Conservation (phyloP, 106 monocot species). For the Dactylorhiza incarnata region DNA sequence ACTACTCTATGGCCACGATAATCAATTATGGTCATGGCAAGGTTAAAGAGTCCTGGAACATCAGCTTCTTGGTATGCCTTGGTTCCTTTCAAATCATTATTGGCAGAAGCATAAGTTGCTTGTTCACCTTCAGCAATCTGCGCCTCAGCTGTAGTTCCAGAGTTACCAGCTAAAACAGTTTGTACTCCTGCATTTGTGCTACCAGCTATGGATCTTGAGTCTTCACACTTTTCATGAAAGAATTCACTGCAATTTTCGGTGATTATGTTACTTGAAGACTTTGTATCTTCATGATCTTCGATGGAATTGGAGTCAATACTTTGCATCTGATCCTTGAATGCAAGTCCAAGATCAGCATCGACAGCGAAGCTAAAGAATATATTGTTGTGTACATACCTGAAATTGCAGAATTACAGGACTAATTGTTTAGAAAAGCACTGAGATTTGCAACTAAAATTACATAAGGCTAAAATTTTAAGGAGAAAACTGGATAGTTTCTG, state of each 20-base stretch:
- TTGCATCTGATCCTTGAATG: constrained; percentile 40
- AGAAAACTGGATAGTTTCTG: too few species aligned
- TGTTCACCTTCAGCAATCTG: constrained; percentile 77
- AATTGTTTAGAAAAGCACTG: constrained; percentile 4
- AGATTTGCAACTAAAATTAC: background rate
- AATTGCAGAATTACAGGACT: constrained; percentile 9
- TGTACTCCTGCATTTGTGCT: constrained; percentile 10
- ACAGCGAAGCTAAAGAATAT: constrained; percentile 99
- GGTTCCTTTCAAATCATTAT: constrained; percentile 98
- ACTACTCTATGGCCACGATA: constrained; percentile 95
- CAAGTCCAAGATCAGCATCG: constrained; percentile 70
- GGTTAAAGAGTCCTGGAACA: constrained; percentile 95
- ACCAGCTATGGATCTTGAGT: background rate
- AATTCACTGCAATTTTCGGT: constrained; percentile 12
- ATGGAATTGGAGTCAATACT: constrained; percentile 12
- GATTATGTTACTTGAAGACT: constrained; percentile 9
- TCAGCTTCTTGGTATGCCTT: constrained; percentile 98
- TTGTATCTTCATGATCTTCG: constrained; percentile 11
- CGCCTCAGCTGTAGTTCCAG: constrained; percentile 32
- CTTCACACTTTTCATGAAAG: constrained; percentile 6
- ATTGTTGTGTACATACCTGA: constrained; percentile 99
- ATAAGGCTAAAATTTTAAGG: too few species aligned
- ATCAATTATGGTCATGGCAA: constrained; percentile 97
- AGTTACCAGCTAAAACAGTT: constrained; percentile 18
- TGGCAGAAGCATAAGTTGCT: constrained; percentile 98